Base-by-base conservation (phyloP, 108 stramenopile species). In the Mayamaea pseudoterrestris region DNA sequence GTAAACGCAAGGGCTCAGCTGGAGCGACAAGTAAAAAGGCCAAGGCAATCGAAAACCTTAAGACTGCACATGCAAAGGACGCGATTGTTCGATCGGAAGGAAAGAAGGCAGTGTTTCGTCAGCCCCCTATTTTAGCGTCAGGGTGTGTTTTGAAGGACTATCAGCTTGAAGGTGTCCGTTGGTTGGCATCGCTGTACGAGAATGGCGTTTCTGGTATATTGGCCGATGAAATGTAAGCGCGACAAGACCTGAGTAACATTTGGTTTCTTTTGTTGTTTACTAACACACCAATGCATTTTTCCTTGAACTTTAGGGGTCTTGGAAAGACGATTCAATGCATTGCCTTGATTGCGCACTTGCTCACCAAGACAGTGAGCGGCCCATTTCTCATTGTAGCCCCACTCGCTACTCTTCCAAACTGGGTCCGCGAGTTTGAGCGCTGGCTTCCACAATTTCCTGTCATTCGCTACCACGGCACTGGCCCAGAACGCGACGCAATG, bases 131-230 rank as follows among this genome's bases (percentile, higher is more conserved):
- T 63, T 61, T 92, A 25, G 58, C 90, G 13, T 39, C 52, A 11
- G 75, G 66, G 6, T 92, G 90, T 63, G 27, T 51, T 17, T 57
- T 92, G 58, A 92, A 92, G 50, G 88, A 85, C 51, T 85, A 85
- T 56, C 83, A 85, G 47, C 44, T 90, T 50, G 88, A 90, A 58
- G 88, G 85, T 39, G 80, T 96, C 55, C 60, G 95, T 39, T 98
- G 98, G 98, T 66, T 99, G 43, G 83, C 92, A 2, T 78, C 79
- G n/a, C 72, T 99, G 35, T 97, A 85, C 58, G 91, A 97, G 66
- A 97, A 97, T 68, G 94, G 96, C 5, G 88, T 99, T 27, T 84
- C 80, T 58, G 98, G 98, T 16, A 99, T 99, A 41, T 58, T 99
- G 43, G 98, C 96, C 0, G 98, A 99, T 75, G 98, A 97, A 71